Evolutionary conservation across 2,329 filamentous ascomycete genomes (phyloP).

Genomic region (Cladosporium oxysporum): DNA sequence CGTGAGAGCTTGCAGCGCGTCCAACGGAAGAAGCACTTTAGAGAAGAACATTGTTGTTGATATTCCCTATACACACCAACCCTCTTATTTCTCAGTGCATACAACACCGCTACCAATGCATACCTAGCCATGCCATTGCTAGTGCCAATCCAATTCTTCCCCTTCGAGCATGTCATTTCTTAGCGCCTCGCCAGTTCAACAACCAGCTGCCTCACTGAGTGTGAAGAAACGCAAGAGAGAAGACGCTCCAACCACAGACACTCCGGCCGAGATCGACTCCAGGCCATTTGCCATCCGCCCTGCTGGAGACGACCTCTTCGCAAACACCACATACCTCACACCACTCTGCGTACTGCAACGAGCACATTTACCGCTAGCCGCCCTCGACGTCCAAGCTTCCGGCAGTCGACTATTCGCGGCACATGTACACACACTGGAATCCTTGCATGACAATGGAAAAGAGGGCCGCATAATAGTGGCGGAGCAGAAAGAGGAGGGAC

Average conservation of each 20-base stretch:
- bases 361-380: conserved; percentile 61
- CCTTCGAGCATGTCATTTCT: conserved; percentile 18
- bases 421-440: conserved; percentile 63
- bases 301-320: conserved; percentile 29
- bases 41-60: not conserved
- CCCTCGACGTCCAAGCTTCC: conserved; percentile 58
- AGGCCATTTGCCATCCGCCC: conserved; percentile 32
- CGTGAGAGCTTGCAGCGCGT: conserved; percentile 14
- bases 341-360: conserved; percentile 56
- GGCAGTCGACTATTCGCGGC: conserved; percentile 62
- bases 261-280: conserved; percentile 25
- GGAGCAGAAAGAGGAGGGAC: conserved; percentile 56
- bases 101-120: conserved; percentile 9
- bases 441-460: conserved; percentile 52
- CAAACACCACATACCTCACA: conserved; percentile 30
- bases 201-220: conserved; percentile 3
- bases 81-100: not conserved
- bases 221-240: conserved; percentile 26
- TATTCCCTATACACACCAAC: not conserved
- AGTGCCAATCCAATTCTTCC: not conserved
- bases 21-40: not conserved
- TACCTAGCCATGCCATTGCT: conserved; percentile 18
- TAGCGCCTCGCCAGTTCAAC: conserved; percentile 15
- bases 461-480: conserved; percentile 61
- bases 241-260: conserved; percentile 7